These are phyloP conservation scores for Blastobotrys apis DNA, from an alignment of 1,139 yeast genomes.

Conservation along the genomic window DNA sequence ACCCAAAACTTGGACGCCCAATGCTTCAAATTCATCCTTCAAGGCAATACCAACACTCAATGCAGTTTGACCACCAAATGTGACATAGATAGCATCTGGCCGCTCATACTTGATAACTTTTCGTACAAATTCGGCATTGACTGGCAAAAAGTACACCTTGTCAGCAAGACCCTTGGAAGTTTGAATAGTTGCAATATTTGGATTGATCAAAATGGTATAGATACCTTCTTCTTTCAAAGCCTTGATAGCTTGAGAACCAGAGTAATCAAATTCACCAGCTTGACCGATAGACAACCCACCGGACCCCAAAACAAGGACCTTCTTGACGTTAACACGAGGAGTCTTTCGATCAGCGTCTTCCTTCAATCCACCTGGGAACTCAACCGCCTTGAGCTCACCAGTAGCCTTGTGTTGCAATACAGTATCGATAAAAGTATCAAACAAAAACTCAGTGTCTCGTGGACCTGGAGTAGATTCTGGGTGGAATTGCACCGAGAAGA, in stretches of 20 bases:
- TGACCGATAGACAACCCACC: constrained; percentile 99
- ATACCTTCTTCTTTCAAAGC: constrained; percentile 98
- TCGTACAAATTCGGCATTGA: constrained; percentile 91
- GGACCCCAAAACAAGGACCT: constrained; percentile 93
- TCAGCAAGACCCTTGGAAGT: constrained; percentile 98
- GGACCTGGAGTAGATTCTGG: constrained; percentile 99
- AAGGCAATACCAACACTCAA: constrained; percentile 90
- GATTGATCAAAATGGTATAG: constrained; percentile 90
- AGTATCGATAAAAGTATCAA: constrained; percentile 85
- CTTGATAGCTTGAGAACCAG: constrained; percentile 76
- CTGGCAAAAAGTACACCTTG: constrained; percentile 95
- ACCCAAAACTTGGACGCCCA: constrained; percentile 94
- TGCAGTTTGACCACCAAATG: constrained; percentile 99
- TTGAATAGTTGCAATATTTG: constrained; percentile 97
- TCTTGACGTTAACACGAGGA: constrained; percentile 81
- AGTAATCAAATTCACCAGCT: constrained; percentile 99
- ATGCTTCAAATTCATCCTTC: constrained; percentile 87
- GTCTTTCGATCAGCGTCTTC: constrained; percentile 61
- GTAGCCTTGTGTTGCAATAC: constrained; percentile 61
- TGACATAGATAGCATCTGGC: constrained; percentile 95
- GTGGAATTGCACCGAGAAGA: constrained; percentile 98
- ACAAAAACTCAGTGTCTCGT: constrained; percentile 95
- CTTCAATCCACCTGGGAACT: constrained; percentile 83
- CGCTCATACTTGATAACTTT: constrained; percentile 91
- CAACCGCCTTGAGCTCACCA: constrained; percentile 63